Conservation (phyloP, 495 filamentous ascomycete species). For the Extremus antarcticus region DNA sequence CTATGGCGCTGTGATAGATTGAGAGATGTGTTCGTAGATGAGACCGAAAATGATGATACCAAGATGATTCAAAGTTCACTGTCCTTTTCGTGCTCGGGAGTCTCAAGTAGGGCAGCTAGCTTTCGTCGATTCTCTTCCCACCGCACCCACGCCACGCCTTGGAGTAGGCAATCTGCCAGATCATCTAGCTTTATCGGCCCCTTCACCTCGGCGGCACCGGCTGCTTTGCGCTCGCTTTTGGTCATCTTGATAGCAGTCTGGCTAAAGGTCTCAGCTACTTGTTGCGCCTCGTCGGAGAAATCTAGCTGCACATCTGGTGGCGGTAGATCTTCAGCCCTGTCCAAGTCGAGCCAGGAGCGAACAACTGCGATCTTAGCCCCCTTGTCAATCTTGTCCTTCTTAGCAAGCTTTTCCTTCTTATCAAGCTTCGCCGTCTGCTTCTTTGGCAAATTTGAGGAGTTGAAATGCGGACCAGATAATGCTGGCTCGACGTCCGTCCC, state of each 20-base stretch:
- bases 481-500: not conserved
- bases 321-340: slow-evolving; percentile 6
- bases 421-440: not conserved
- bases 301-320: slow-evolving; percentile 8
- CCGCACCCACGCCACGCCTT: slow-evolving; percentile 73
- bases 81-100: not conserved
- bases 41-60: not conserved
- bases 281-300: slow-evolving; percentile 1
- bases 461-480: not conserved
- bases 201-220: not conserved
- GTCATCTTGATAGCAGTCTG: slow-evolving; percentile 21
- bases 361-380: slow-evolving; percentile 57
- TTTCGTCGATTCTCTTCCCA: slow-evolving; percentile 60
- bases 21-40: not conserved
- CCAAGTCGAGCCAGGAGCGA: slow-evolving; percentile 33
- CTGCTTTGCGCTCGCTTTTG: slow-evolving; percentile 28
- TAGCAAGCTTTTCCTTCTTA: not conserved
- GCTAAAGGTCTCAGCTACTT: slow-evolving; percentile 8
- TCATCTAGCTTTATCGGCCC: slow-evolving; percentile 66
- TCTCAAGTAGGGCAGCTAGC: not conserved
- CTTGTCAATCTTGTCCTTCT: slow-evolving; percentile 32
- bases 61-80: not conserved
- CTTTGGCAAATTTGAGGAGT: not conserved
- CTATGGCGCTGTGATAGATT: not conserved
- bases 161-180: slow-evolving; percentile 78